Conservation (phyloP, 2,329 filamentous ascomycete species). For the Hymenoscyphus fructigenus region DNA sequence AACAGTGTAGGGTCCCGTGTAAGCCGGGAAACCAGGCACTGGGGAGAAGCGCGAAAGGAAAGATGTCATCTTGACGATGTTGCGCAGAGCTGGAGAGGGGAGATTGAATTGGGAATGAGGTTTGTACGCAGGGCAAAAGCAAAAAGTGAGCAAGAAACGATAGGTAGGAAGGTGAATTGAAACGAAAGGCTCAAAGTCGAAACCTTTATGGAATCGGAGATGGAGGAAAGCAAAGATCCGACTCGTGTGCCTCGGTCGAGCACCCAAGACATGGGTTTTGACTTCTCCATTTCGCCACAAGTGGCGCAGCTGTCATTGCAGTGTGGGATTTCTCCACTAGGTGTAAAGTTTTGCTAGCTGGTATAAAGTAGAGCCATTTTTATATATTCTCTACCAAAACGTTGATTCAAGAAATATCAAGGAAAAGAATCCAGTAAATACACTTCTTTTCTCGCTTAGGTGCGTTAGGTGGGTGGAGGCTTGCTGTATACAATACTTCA, state of each 20-base stretch:
- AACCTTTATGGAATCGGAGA: background rate
- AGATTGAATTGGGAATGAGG: background rate
- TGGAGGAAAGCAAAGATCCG: background rate
- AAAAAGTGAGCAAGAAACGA: background rate
- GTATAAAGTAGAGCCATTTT: too few relatives aligned
- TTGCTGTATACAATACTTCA: too few relatives aligned
- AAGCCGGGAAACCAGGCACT: constrained; percentile 70
- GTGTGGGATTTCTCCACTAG: background rate
- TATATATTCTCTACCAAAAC: too few relatives aligned
- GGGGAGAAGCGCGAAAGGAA: constrained; percentile 58
- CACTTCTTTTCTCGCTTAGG: too few relatives aligned
- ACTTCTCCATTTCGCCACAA: background rate
- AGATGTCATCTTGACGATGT: constrained; percentile 27
- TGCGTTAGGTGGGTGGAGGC: too few relatives aligned
- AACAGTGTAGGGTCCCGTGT: constrained; percentile 75
- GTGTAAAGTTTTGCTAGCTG: too few relatives aligned
- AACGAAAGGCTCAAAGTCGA: background rate
- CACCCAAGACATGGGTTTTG: background rate
- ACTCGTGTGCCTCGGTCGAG: constrained; percentile 2
- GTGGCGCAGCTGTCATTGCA: background rate
- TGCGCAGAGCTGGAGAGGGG: background rate
- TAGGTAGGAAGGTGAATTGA: background rate
- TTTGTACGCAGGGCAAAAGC: background rate
- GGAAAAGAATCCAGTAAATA: too few relatives aligned
- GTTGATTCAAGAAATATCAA: too few relatives aligned